Percentiles rank a stretch among this genome's conserved stretches.
Evolutionary conservation across 2,329 filamentous ascomycete genomes (phyloP).

Genomic region (Apiospora aurea): DNA sequence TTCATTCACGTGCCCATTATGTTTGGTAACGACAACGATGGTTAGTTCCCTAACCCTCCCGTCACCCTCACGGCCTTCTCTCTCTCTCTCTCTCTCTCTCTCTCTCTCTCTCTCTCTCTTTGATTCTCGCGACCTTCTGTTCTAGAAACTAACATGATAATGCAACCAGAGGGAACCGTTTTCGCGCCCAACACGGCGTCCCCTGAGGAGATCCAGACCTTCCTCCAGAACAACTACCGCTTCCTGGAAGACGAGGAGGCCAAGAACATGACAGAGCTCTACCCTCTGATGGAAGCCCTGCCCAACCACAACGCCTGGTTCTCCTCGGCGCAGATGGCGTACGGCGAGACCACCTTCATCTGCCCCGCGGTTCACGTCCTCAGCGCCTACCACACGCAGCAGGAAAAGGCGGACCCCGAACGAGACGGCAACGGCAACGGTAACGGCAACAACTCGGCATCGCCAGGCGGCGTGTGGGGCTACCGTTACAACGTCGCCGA

Average conservation of each 20-base stretch:
- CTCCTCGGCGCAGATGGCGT: constrained; percentile 36
- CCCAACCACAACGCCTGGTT: constrained; percentile 53
- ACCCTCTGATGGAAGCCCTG: constrained; percentile 45
- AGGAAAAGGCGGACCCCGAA: neutral
- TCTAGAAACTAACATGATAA: constrained; percentile 19
- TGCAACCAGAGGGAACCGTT: constrained; percentile 51
- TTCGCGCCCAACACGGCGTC: constrained; percentile 51
- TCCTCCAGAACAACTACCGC: constrained; percentile 57
- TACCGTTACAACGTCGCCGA: constrained; percentile 60
- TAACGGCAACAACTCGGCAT: constrained; percentile 47
- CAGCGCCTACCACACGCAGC: constrained; percentile 38
- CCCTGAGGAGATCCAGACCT: constrained; percentile 44
- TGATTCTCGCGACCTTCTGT: neutral
- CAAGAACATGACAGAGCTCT: constrained; percentile 45
- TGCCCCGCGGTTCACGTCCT: constrained; percentile 45
- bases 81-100: neutral
- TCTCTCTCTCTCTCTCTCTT: neutral
- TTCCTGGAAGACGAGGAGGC: constrained; percentile 46
- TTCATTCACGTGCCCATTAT: constrained; percentile 55
- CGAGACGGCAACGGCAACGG: constrained; percentile 60
- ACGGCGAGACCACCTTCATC: constrained; percentile 54
- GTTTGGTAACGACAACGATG: constrained; percentile 52
- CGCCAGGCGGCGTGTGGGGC: constrained; percentile 44
- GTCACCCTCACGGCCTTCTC: neutral
- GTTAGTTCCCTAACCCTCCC: constrained; percentile 37